Conservation (phyloP, 768 basidiomycete genomes). For the Xerocomellus amylosporus region DNA sequence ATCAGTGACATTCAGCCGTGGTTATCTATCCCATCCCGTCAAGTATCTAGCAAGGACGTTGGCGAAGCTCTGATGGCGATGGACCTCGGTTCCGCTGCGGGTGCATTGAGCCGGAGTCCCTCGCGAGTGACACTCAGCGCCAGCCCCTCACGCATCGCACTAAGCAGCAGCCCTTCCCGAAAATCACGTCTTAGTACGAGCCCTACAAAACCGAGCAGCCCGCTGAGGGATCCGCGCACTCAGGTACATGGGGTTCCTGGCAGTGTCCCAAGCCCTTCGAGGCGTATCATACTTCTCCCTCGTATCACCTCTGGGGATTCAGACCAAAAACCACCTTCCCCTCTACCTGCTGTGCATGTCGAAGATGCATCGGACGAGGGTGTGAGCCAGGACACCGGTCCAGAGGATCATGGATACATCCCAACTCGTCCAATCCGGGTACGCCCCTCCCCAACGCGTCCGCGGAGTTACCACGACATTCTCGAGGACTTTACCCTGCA, state of each 20-base stretch:
- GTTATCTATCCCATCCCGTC: slow-evolving; percentile 29
- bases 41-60: slow-evolving; percentile 16
- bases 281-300: slow-evolving; percentile 19
- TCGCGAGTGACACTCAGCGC: slow-evolving; percentile 17
- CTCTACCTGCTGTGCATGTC: background rate
- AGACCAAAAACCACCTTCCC: slow-evolving; percentile 9
- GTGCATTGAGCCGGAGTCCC: slow-evolving; percentile 23
- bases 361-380: background rate
- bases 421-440: slow-evolving; percentile 27
- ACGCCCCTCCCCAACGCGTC: slow-evolving; percentile 39
- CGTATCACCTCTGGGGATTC: slow-evolving; percentile 19
- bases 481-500: slow-evolving; percentile 57
- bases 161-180: slow-evolving; percentile 22
- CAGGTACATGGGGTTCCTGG: slow-evolving; percentile 5
- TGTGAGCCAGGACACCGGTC: background rate
- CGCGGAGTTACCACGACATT: slow-evolving; percentile 65
- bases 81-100: slow-evolving; percentile 21
- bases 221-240: slow-evolving; percentile 14
- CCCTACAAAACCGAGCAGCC: slow-evolving; percentile 20
- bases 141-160: slow-evolving; percentile 22
- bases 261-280: slow-evolving; percentile 22
- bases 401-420: slow-evolving; percentile 5
- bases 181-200: slow-evolving; percentile 25
- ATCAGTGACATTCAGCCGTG: slow-evolving; percentile 27
- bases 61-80: slow-evolving; percentile 41